Conservation (phyloP, 345 rosid genomes). For the Atalantia buxifolia region DNA sequence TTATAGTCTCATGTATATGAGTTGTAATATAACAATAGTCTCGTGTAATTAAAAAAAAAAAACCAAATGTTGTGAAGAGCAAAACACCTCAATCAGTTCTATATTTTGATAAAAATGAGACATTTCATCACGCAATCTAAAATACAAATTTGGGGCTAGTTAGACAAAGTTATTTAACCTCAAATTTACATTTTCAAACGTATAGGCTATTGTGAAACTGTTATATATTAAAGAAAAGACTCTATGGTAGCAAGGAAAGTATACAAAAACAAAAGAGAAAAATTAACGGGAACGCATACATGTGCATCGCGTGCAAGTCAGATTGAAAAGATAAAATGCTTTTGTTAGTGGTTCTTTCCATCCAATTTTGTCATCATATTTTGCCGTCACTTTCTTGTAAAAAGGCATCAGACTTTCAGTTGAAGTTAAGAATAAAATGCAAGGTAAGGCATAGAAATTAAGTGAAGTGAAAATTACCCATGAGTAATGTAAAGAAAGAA, state of each 20-base stretch:
- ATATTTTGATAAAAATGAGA: no score
- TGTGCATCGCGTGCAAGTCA: not conserved
- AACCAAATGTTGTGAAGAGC: no score
- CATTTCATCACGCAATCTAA: no score
- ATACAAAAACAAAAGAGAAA: not conserved
- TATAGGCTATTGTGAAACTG: no score
- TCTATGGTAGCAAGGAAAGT: not conserved
- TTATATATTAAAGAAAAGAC: no score
- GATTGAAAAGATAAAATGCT: not conserved
- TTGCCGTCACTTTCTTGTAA: not conserved
- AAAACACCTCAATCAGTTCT: no score
- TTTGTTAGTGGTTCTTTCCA: not conserved
- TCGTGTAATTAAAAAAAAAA: no score
- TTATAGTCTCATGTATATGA: no score
- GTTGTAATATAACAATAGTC: no score
- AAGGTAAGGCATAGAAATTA: not conserved
- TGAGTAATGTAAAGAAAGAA: not conserved
- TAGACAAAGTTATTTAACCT: no score
- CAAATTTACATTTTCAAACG: no score
- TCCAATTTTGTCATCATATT: not conserved
- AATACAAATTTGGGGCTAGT: no score
- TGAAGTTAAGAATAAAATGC: slow-evolving; percentile 21
- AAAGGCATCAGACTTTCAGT: not conserved
- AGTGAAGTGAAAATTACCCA: slow-evolving; percentile 21
- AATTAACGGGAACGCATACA: not conserved